Conservation (phyloP, 139 green algal species). For the Volvox reticuliferus region DNA sequence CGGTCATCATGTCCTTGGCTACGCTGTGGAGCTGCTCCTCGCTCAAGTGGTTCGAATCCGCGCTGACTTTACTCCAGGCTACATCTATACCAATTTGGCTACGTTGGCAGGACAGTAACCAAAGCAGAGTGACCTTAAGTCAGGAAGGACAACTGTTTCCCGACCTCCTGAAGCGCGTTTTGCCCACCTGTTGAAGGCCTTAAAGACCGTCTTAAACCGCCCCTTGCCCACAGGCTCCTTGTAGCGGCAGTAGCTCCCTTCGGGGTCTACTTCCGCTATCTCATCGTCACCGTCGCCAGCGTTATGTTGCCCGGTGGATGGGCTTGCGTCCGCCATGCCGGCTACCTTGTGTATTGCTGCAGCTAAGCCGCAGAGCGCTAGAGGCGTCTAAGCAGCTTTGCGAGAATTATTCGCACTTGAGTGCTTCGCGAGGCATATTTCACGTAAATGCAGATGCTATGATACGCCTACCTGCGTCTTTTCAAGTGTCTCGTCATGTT, state of each 20-base stretch:
- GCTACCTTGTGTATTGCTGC: neutral
- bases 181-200: conserved; percentile 54
- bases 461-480: too few species aligned
- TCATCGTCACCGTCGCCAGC: conserved; percentile 63
- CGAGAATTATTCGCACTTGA: too few species aligned
- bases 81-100: conserved; percentile 89
- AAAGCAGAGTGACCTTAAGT: neutral
- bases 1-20: conserved; percentile 83
- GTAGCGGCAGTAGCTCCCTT: conserved; percentile 84
- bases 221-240: conserved; percentile 77
- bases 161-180: neutral
- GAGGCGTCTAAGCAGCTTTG: too few species aligned
- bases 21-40: conserved; percentile 78
- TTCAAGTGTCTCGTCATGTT: too few species aligned
- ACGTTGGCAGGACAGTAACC: neutral
- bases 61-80: conserved; percentile 91
- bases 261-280: conserved; percentile 67
- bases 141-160: neutral
- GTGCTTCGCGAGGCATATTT: too few species aligned
- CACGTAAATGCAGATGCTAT: too few species aligned
- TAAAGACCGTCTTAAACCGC: conserved; percentile 83
- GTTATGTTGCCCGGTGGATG: conserved; percentile 28
- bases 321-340: conserved; percentile 19
- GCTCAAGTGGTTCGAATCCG: conserved; percentile 68
- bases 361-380: neutral